Percentiles rank a stretch among this genome's conserved stretches.
Evolutionary conservation across 441 rosid species (phyloP).

Genomic region (Flueggea neowawraea): DNA sequence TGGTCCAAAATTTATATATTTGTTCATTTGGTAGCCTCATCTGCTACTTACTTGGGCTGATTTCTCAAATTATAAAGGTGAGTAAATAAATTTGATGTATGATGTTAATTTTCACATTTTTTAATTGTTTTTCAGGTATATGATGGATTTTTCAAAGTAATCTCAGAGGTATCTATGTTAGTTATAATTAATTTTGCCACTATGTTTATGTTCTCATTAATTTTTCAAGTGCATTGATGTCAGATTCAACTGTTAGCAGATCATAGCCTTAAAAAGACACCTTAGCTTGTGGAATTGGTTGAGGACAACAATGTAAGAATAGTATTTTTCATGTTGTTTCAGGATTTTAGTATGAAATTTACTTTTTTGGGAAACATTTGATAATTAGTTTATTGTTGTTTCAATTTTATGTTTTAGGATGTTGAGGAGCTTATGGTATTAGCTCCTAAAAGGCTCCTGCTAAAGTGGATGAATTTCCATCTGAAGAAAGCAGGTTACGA

Average conservation of each 20-base stretch:
- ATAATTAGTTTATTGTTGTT: not conserved
- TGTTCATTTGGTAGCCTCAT: constrained; percentile 64
- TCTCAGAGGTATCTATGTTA: too few relatives aligned
- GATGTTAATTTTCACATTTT: constrained; percentile 2
- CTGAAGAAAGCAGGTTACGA: constrained; percentile 92
- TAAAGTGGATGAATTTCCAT: constrained; percentile 99
- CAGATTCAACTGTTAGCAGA: constrained; percentile 98
- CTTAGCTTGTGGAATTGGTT: constrained; percentile 88
- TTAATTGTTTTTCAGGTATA: not conserved
- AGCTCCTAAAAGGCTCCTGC: constrained; percentile 90
- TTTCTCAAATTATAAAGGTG: constrained; percentile 99
- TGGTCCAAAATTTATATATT: constrained; percentile 10
- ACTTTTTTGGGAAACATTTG: constrained; percentile 5
- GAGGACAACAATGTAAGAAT: constrained; percentile 74
- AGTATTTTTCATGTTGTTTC: constrained; percentile 4
- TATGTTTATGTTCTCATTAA: constrained; percentile 14
- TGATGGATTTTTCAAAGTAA: not conserved
- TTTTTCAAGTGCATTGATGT: constrained; percentile 17
- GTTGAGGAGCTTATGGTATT: constrained; percentile 93
- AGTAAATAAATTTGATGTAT: not conserved
- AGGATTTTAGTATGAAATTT: not conserved
- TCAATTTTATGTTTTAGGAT: constrained; percentile 46
- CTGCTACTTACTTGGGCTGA: constrained; percentile 92
- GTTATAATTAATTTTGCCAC: not conserved
- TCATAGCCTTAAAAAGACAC: constrained; percentile 95